Conservation (phyloP, 805 yeast genomes). For the Wickerhamiella dianesei region DNA sequence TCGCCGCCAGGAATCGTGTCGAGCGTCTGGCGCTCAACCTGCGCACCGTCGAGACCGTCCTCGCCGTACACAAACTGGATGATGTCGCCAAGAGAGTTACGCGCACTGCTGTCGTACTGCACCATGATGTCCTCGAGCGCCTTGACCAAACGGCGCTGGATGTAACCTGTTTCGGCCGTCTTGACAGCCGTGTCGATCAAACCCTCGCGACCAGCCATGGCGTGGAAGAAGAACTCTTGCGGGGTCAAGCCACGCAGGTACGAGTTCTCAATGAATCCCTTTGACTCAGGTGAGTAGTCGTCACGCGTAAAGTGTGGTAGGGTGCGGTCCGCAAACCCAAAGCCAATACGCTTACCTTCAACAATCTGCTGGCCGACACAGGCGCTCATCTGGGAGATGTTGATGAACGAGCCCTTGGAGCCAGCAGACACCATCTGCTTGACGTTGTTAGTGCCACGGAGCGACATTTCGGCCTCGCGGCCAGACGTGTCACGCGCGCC, state of each 20-base stretch:
- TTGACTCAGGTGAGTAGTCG: constrained; percentile 96
- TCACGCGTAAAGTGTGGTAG: constrained; percentile 97
- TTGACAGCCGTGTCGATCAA: constrained; percentile 98
- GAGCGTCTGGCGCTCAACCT: constrained; percentile 89
- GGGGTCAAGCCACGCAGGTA: constrained; percentile 96
- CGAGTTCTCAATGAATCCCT: constrained; percentile 95
- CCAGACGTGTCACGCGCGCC: constrained; percentile 99
- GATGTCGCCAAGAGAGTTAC: constrained; percentile 93
- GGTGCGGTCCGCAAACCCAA: constrained; percentile 91
- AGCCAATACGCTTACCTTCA: constrained; percentile 98
- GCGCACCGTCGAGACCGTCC: constrained; percentile 97
- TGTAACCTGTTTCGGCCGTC: constrained; percentile 97
- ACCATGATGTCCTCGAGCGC: constrained; percentile 97
- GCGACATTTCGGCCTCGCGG: constrained; percentile 91
- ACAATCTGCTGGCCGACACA: constrained; percentile 99
- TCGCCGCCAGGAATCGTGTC: constrained; percentile 94
- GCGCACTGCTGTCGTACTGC: constrained; percentile 94
- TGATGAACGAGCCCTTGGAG: constrained; percentile 97
- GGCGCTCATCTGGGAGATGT: constrained; percentile 98
- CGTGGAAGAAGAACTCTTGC: constrained; percentile 97
- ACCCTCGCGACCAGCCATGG: constrained; percentile 99
- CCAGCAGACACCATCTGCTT: constrained; percentile 99
- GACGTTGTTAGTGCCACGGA: constrained; percentile 88
- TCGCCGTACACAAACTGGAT: constrained; percentile 97
- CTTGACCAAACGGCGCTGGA: constrained; percentile 93